phyloP scores from a whole-genome alignment of 2,329 filamentous ascomycete species.

The Hysterium pulicare region DNA sequence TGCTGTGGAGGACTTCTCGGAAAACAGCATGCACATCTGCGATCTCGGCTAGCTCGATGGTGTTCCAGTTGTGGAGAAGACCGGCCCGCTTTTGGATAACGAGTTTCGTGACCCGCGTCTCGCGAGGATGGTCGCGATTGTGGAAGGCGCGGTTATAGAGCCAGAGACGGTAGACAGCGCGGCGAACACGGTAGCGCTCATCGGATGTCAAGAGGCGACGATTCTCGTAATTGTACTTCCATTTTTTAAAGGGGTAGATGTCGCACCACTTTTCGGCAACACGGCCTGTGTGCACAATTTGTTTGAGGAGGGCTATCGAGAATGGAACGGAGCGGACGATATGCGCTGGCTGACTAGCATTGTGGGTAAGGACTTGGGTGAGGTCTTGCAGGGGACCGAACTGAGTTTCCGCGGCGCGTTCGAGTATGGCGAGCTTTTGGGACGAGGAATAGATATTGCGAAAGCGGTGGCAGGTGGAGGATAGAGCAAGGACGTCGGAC shows the following conservation, averaged over 20 bases:
- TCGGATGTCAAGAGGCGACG: constrained; percentile 50
- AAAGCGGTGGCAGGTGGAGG: constrained; percentile 54
- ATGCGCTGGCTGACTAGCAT: constrained; percentile 57
- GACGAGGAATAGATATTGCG: constrained; percentile 51
- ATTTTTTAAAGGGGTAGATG: constrained; percentile 63
- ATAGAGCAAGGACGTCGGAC: constrained; percentile 52
- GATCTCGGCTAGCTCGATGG: constrained; percentile 55
- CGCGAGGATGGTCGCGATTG: constrained; percentile 49
- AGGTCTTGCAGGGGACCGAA: constrained; percentile 58
- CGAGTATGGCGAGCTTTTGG: constrained; percentile 54
- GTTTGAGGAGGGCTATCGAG: constrained; percentile 54
- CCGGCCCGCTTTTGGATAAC: constrained; percentile 51
- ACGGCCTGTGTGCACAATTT: constrained; percentile 53
- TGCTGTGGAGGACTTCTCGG: constrained; percentile 53
- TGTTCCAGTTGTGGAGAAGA: constrained; percentile 59
- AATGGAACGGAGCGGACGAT: constrained; percentile 51
- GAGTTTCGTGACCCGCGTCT: constrained; percentile 46
- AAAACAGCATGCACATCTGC: constrained; percentile 57
- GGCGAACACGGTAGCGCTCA: constrained; percentile 52
- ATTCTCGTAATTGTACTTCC: constrained; percentile 55
- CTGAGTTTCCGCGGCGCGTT: constrained; percentile 52
- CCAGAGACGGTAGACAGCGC: constrained; percentile 60
- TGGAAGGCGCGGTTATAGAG: constrained; percentile 59
- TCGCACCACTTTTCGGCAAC: constrained; percentile 57
- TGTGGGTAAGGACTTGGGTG: constrained; percentile 59